These are phyloP conservation scores for Fomitopsis schrenkii DNA, from an alignment of 1,284 basidiomycete species.

Conservation along the genomic window DNA sequence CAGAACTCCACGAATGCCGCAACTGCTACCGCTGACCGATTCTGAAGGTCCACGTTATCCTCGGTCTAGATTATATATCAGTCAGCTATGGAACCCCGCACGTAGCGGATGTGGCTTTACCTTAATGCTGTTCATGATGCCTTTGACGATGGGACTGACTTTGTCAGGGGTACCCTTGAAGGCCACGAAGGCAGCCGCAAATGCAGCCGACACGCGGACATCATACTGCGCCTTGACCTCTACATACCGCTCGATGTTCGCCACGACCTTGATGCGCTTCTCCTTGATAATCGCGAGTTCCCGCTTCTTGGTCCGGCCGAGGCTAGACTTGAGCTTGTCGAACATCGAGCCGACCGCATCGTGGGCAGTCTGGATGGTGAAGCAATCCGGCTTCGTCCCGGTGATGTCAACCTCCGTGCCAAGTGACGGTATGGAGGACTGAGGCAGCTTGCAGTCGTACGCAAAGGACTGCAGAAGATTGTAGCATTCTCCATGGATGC, in stretches of 20 bases:
- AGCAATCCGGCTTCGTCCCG: constrained; percentile 59
- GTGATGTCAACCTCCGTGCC: constrained; percentile 78
- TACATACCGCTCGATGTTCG: constrained; percentile 80
- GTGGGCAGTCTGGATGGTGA: constrained; percentile 81
- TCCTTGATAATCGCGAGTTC: constrained; percentile 77
- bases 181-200: constrained; percentile 89
- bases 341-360: constrained; percentile 71
- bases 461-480: constrained; percentile 79
- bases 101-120: constrained; percentile 34
- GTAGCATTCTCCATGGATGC: constrained; percentile 80
- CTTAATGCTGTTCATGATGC: constrained; percentile 98
- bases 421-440: constrained; percentile 76
- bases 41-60: constrained; percentile 86
- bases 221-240: constrained; percentile 88
- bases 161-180: constrained; percentile 85
- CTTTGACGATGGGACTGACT: constrained; percentile 94
- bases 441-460: constrained; percentile 82
- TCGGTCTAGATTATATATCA: constrained; percentile 59
- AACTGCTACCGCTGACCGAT: constrained; percentile 84
- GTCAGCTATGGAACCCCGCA: background rate
- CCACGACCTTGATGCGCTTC: constrained; percentile 67
- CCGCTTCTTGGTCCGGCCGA: constrained; percentile 75
- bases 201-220: constrained; percentile 82
- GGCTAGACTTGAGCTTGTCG: constrained; percentile 66
- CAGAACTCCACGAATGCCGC: constrained; percentile 89